A percentile compares a stretch with the other conserved stretches of the same genome.
These are phyloP conservation scores for Nevesoporus exiguus DNA, from an alignment of 768 basidiomycete genomes.

Conservation along the genomic window DNA sequence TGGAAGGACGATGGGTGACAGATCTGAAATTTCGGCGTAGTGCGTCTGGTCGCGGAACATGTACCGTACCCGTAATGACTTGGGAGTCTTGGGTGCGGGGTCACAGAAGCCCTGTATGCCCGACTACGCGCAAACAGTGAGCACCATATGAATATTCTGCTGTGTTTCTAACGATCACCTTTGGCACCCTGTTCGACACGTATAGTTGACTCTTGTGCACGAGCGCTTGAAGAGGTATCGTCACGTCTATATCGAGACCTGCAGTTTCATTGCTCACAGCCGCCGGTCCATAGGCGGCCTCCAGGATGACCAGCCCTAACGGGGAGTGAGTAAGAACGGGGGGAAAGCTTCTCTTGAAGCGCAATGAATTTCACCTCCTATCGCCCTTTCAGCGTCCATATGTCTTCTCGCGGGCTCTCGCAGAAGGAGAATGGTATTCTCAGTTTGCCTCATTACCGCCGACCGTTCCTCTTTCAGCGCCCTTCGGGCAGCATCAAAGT, in stretches of 20 bases:
- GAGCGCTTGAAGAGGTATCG: slow-evolving; percentile 75
- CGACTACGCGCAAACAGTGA: slow-evolving; percentile 39
- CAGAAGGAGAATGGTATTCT: slow-evolving; percentile 60
- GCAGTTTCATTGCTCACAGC: slow-evolving; percentile 47
- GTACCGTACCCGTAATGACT: slow-evolving; percentile 71
- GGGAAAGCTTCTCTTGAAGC: not conserved
- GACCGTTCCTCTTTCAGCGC: slow-evolving; percentile 62
- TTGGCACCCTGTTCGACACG: slow-evolving; percentile 71
- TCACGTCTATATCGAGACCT: slow-evolving; percentile 70
- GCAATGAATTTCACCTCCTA: slow-evolving; percentile 50
- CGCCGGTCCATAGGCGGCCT: slow-evolving; percentile 67
- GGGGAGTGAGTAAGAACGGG: slow-evolving; percentile 16
- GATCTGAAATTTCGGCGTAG: slow-evolving; percentile 74
- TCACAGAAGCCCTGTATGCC: slow-evolving; percentile 87
- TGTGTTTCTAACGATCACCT: slow-evolving; percentile 42
- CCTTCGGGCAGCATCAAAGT: slow-evolving; percentile 62
- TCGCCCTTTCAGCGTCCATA: slow-evolving; percentile 57
- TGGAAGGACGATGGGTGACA: slow-evolving; percentile 67
- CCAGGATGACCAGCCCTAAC: slow-evolving; percentile 71
- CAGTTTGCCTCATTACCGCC: slow-evolving; percentile 58
- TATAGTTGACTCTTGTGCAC: slow-evolving; percentile 76
- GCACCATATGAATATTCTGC: not conserved
- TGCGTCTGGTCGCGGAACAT: slow-evolving; percentile 70
- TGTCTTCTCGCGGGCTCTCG: slow-evolving; percentile 65
- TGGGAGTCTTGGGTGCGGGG: slow-evolving; percentile 69